phyloP scores from a whole-genome alignment of 2,329 filamentous ascomycete species.

The Ramularia endophylla region DNA sequence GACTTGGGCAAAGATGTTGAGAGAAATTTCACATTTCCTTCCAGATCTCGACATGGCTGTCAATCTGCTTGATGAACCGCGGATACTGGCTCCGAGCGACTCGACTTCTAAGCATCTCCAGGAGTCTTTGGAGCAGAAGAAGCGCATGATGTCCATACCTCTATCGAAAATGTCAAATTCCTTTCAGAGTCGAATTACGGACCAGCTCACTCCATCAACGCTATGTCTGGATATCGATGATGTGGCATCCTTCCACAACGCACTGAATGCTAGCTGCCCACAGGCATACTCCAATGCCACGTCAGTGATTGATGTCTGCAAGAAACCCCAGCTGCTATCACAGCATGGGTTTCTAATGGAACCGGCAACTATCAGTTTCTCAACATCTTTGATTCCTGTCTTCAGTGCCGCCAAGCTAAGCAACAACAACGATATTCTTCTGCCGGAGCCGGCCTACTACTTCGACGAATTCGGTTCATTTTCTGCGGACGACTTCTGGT shows the following conservation, averaged over 20 bases:
- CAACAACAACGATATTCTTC: conserved; percentile 43
- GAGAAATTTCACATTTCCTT: not conserved
- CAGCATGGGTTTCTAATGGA: conserved; percentile 41
- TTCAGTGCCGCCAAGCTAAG: conserved; percentile 43
- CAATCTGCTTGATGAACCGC: conserved; percentile 38
- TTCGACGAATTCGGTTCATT: conserved; percentile 22
- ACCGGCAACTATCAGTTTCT: conserved; percentile 35
- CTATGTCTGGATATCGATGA: not conserved
- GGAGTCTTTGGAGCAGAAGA: too few species aligned
- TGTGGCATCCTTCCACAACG: not conserved
- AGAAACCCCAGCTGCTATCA: conserved; percentile 36
- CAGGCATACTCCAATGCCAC: not conserved
- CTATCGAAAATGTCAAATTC: too few species aligned
- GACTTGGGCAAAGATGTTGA: not conserved
- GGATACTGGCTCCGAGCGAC: conserved; percentile 37
- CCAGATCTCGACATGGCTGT: conserved; percentile 27
- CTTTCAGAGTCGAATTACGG: not conserved
- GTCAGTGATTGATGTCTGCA: conserved; percentile 33
- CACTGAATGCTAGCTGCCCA: not conserved
- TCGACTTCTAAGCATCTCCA: not conserved
- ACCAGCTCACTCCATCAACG: not conserved
- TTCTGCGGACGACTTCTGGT: conserved; percentile 25
- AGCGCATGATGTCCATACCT: too few species aligned
- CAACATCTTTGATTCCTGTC: conserved; percentile 37
- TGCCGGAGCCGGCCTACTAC: conserved; percentile 43